Evolutionary conservation across 1,284 basidiomycete species (phyloP), one percentile per base, ranked within the genome.

Genomic region (Cutaneotrichosporon sp.): DNA sequence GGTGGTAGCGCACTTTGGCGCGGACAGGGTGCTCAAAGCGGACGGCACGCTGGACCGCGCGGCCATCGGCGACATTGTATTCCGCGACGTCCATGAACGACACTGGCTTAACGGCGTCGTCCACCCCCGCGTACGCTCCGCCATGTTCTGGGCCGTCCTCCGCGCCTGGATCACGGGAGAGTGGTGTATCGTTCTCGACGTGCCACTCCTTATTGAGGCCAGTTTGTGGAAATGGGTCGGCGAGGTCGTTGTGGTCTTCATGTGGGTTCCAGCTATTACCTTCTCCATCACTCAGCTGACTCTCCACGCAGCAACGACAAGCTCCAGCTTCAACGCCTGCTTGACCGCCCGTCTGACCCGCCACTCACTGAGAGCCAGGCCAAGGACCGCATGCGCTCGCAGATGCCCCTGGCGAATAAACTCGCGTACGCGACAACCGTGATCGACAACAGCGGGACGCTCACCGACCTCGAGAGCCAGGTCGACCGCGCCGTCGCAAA

Each of bases 191-290:
- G 80, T 98, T 2, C 77, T 97, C 55, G 94, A 97, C 72, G 88
- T 97, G 8, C 94, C 94, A n/a, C 75, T 97, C 47, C 77, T 97
- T 52, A 87, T 98, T 53, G 94, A 98, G 72, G 85, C 89, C 1
- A 86, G 86, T 1, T 70, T 97, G 48, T 91, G 88, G 84, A 84
- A 82, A 67, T 88, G 83, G 78, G 88, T 93, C 51, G 91, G 85
- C 2, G 81, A 82, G 61, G 83, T 93, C 10, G 81, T 93, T 3
- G 83, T 98, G 15, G 91, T 97, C 2, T 96, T 89, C 52, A 66
- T 76, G 72, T 76, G 59, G 68, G 72, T 71, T 26, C 4, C 30
- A 34, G 42, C 36, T n/a, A n/a, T 14, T 8, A 17, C 21, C 13
- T 36, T 20, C 18, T 36, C 20, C 10, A 21, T 22, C 9, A 10